Evolutionary conservation across 2,329 filamentous ascomycete genomes (phyloP).

Genomic region (Onygenales sp.): DNA sequence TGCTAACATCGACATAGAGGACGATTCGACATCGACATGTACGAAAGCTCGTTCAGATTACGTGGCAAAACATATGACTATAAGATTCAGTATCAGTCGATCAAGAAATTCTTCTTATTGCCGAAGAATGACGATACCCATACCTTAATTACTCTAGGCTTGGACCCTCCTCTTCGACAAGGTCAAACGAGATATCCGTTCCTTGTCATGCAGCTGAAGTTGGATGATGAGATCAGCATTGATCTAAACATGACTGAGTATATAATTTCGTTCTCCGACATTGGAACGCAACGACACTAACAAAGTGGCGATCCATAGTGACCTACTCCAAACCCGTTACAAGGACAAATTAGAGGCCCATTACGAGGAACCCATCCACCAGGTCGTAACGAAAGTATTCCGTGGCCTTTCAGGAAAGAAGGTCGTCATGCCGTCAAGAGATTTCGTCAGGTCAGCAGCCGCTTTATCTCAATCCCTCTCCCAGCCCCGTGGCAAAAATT

Average conservation of each 20-base stretch:
- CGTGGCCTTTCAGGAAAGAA: constrained; percentile 90
- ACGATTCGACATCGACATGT: constrained; percentile 99
- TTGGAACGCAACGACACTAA: not conserved
- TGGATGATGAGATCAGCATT: constrained; percentile 92
- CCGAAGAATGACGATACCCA: constrained; percentile 98
- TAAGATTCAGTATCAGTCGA: constrained; percentile 96
- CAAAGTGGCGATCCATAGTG: constrained; percentile 27
- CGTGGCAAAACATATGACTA: constrained; percentile 99
- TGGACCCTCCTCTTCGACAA: constrained; percentile 90
- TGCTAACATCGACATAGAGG: constrained; percentile 51
- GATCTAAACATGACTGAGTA: constrained; percentile 88
- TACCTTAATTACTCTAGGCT: constrained; percentile 84
- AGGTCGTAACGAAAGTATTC: constrained; percentile 93
- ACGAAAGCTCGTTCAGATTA: constrained; percentile 91
- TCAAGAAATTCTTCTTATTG: constrained; percentile 98
- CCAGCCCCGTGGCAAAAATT: not conserved
- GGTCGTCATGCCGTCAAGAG: constrained; percentile 84
- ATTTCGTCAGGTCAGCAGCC: constrained; percentile 62
- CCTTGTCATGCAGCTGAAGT: constrained; percentile 97
- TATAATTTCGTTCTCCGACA: constrained; percentile 10
- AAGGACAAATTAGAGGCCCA: constrained; percentile 78
- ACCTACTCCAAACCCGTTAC: constrained; percentile 75
- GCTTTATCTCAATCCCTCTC: constrained; percentile 1
- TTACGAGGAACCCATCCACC: constrained; percentile 88
- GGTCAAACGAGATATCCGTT: constrained; percentile 97